phyloP scores from a whole-genome alignment of 345 rosid species.

The Acer yangbiense region DNA sequence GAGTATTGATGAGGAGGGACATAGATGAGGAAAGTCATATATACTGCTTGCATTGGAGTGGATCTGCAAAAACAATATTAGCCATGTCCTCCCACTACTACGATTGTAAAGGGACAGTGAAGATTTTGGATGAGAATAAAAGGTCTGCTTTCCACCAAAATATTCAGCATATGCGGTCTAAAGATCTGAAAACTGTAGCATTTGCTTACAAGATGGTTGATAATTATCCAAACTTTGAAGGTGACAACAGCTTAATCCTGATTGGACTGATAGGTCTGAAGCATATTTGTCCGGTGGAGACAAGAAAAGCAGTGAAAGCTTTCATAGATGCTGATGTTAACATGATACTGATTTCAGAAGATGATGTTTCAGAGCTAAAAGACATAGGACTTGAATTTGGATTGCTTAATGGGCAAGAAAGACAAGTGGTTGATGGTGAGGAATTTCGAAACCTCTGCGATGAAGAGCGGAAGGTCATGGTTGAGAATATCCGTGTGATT shows the following conservation, averaged over 20 bases:
- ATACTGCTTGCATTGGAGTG: constrained; percentile 11
- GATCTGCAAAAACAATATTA: constrained; percentile 12
- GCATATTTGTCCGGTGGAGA: background rate
- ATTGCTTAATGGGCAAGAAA: background rate
- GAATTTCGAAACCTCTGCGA: background rate
- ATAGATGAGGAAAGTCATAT: background rate
- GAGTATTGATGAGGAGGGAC: constrained; percentile 8
- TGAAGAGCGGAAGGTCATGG: background rate
- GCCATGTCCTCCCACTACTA: background rate
- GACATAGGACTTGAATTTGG: background rate
- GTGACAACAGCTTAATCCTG: constrained; percentile 6
- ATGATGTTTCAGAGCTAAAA: background rate
- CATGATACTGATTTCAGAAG: constrained; percentile 13
- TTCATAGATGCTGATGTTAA: constrained; percentile 10
- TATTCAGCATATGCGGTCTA: constrained; percentile 3
- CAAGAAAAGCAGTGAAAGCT: background rate
- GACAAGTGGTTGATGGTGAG: background rate
- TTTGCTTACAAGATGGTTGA: constrained; percentile 14
- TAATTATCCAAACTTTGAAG: background rate
- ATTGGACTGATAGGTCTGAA: constrained; percentile 15
- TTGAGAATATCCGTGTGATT: constrained; percentile 3
- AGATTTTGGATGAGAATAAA: background rate
- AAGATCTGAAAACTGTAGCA: constrained; percentile 7
- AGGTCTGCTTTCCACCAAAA: background rate
- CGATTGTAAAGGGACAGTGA: background rate